A percentile compares a stretch with the other conserved stretches of the same genome.
These are phyloP conservation scores for Aspergillus nomiae DNA, from an alignment of 2,329 filamentous ascomycete genomes.

Conservation along the genomic window DNA sequence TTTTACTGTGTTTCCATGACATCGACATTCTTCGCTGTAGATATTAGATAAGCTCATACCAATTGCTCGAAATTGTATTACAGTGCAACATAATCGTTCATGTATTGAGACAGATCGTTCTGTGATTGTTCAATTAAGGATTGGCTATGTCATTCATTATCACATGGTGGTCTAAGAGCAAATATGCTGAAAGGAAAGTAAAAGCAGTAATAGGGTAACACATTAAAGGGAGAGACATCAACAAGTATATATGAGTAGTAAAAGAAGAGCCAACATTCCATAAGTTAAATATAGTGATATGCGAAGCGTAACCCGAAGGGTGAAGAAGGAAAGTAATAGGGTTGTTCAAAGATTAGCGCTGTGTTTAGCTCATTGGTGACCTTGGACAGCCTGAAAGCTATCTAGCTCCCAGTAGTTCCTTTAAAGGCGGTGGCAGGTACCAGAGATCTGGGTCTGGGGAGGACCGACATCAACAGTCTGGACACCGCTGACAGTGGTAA, in stretches of 20 bases:
- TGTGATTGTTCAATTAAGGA: not conserved
- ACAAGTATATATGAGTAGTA: not conserved
- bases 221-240: not conserved
- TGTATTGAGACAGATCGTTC: not conserved
- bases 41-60: not conserved
- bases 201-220: not conserved
- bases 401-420: not conserved
- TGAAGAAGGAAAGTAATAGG: not conserved
- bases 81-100: too few relatives aligned
- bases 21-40: not conserved
- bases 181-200: not conserved
- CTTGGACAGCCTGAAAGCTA: not conserved
- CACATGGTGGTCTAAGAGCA: not conserved
- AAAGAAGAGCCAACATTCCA: not conserved
- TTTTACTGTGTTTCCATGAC: not conserved
- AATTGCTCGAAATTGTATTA: not conserved
- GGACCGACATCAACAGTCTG: constrained; percentile 24
- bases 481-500: constrained; percentile 19
- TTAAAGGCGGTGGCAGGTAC: constrained; percentile 13
- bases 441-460: constrained; percentile 26
- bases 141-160: not conserved
- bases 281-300: not conserved
- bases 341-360: not conserved
- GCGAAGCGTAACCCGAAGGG: not conserved
- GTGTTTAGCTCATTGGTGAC: not conserved